Evolutionary conservation across 2,329 filamentous ascomycete genomes (phyloP), one percentile per base, ranked within the genome.

Genomic region (Fusarium beomiforme): DNA sequence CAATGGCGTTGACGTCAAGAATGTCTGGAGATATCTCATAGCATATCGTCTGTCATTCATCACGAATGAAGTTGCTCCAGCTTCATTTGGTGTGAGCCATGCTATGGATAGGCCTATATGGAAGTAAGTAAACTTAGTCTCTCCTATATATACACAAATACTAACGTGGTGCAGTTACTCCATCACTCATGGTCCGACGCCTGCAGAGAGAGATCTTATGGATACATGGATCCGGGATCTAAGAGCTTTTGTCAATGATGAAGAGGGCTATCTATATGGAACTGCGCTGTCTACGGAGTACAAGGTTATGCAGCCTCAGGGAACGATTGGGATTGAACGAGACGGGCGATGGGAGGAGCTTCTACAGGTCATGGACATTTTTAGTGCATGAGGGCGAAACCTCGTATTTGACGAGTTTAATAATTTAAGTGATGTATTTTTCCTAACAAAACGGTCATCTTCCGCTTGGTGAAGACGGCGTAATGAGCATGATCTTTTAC

Each of bases 71-170:
- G 12, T 64, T 8, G 60, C 42, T 2, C 62, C 62, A 2, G 49
- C 59, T 10, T 64, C 59, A 1, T 65, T 65, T 10, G 59, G 62
- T 19, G 59, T 65, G 1, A 65, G 62, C 19, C 62, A 65, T 47
- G 62, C 59, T 16, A 65, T 65, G 62, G 59, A 65, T 13, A 13
- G 62, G 3, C 62, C 62, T 7, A 50, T 65, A 26, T 65, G 62
- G 62, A 65, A 65, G 62, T 65, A 34, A 17, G 57, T 56, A 16
- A 13, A 9, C 0, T 8, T 0, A 8, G 3, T 5, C 13, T 5
- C 8, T 10, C 1, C 1, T 0, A 5, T 16, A 13, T 12, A 10
- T 12, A 4, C 5, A 4, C 2, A 3, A 8, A 39, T 24, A 11
- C 57, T 55, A 21, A 61, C 26, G 10, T 14, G 6, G 8, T 5